Base-by-base conservation (phyloP, 176 grass and related monocot species). In the Tillandsia leiboldiana region DNA sequence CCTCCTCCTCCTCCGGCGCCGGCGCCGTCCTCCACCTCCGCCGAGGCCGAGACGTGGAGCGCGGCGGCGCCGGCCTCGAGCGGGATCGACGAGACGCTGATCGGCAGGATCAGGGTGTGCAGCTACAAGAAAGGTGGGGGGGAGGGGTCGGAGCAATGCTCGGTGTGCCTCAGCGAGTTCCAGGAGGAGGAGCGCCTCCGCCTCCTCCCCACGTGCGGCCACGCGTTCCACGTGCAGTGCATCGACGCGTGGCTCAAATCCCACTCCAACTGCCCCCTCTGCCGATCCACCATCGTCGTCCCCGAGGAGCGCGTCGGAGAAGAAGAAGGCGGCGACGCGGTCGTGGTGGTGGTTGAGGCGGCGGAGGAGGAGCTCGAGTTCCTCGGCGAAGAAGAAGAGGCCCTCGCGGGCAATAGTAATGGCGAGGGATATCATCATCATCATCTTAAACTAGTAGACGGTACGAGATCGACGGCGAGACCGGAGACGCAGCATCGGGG, bases 221-320 rank as follows among this genome's bases (percentile, higher is more conserved):
- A 97, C 70, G 86, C 89, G n/a, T 97, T 92, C 80, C 93, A 97
- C 70, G 68, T 92, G 23, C 86, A 73, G n/a, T 92, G 93, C 83
- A 97, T 97, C 82, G 93, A 97, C 75, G 83, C 84, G 9, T 97
- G 93, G 93, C 75, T 97, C 73, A 92, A 87, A 64, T 92, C 93
- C 8, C 89, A 90, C 74, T 87, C 86, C 59, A 92, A 90, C 24
- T 92, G 93, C 77, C 93, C 93, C 3, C 86, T 97, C 77, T 97
- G 93, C 73, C 93, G 93, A 51, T 81, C 84, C 67, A 83, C 80
- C 76, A 85, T 97, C 71, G 57, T 81, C 53, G 52, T 80, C 63
- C 1, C 69, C 77, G 73, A 73, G 8, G 28, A 76, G 51, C 74
- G 54, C 12, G 64, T 64, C 57, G 18, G 57, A 48, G 58, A 54